Conservation (phyloP, 176 grass and related monocot species). For the Stipa capillata region DNA sequence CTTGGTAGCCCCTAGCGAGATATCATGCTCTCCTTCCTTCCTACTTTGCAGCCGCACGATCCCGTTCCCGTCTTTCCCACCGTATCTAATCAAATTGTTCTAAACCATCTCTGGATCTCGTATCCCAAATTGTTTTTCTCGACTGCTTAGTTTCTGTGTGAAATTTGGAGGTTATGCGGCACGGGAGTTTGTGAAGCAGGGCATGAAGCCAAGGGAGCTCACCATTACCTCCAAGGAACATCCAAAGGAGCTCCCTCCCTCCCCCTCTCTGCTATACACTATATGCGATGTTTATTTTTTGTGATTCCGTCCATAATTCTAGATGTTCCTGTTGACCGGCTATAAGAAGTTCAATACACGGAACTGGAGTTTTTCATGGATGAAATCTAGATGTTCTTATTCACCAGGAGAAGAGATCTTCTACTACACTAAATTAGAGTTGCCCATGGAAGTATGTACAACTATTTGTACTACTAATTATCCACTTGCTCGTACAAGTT, state of each 20-base stretch:
- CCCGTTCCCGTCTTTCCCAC: too few species aligned
- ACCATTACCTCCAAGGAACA: slow-evolving; percentile 95
- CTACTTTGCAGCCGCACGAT: too few species aligned
- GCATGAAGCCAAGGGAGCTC: slow-evolving; percentile 70
- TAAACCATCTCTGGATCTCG: not conserved
- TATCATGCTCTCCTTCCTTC: too few species aligned
- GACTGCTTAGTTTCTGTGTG: not conserved
- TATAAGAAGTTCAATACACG: too few species aligned
- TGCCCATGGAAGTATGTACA: not conserved
- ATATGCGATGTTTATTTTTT: not conserved
- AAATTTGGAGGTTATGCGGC: slow-evolving; percentile 66
- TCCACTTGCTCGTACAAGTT: not conserved
- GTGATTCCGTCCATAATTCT: not conserved
- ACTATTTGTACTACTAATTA: not conserved
- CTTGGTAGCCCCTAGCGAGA: too few species aligned
- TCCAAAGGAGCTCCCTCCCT: slow-evolving; percentile 9
- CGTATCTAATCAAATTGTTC: not conserved
- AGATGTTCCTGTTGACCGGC: not conserved
- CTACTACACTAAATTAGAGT: not conserved
- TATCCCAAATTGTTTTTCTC: not conserved
- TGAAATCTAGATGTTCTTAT: not conserved
- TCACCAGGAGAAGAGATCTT: not conserved
- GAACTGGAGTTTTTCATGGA: not conserved
- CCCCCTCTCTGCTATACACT: not conserved
- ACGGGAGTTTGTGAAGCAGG: slow-evolving; percentile 74